Base-by-base conservation (phyloP, 208 protist species). In the Crithidia sp. region DNA sequence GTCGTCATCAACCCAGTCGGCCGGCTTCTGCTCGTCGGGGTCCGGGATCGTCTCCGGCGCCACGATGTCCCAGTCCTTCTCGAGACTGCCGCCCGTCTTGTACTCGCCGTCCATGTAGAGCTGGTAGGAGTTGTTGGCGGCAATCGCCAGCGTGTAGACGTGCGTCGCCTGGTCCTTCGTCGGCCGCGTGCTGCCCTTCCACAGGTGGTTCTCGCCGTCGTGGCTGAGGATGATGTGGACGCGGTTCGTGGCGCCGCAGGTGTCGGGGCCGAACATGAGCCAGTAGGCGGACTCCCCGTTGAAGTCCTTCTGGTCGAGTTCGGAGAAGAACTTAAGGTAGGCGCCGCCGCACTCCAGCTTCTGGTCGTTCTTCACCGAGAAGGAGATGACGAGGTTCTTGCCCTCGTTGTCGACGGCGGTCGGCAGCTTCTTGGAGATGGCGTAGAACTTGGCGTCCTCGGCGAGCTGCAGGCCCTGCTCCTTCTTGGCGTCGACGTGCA, bases 251-350 rank as follows among this genome's bases (percentile, higher is more conserved):
- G 44, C 12, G 62, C 96, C 97, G 70, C 97, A 99, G 60, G 91
- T 83, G 86, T 99, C 98, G 52, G 97, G 97, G 63, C 97, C 98
- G 74, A 99, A 98, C 97, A 99, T 99, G 56, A 99, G 93, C 75
- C 75, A 87, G 83, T 98, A 99, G 61, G 81, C 65, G 41, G 92
- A 88, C 16, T 98, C 95, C 36, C 86, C 94, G 68, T 91, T 57
- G 76, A 98, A 97, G 49, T 91, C 74, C 45, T 77, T 76, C 65
- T 84, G 88, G 61, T 97, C 82, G 62, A 96, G 61, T 13, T 70
- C 70, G 66, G 94, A 91, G n/a, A 98, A 68, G 10, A 98, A 55
- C 82, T 99, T 99, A 40, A 98, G 83, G 89, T 99, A 99, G 57
- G 87, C 87, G 66, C 97, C 97, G 72, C 95, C 97, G 82, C 97